Evolutionary conservation across 805 yeast species (phyloP), one percentile per base, ranked within the genome.

Genomic region (Lachancea thermotolerans): DNA sequence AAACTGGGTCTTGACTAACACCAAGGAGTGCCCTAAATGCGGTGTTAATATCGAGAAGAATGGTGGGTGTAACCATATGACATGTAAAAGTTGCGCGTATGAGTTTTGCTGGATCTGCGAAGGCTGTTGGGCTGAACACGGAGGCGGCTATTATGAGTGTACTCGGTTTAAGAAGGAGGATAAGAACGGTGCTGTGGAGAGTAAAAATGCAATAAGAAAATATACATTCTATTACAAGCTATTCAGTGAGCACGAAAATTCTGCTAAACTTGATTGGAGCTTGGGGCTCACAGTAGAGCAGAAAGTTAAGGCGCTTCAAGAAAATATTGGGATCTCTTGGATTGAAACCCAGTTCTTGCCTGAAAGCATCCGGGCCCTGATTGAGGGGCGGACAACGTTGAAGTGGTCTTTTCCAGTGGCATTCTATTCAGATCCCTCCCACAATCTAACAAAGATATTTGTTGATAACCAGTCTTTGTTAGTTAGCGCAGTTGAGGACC

Each of bases 1-100:
- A 2, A 78, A 82, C 56, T 93, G 98, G 97, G 81, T 93, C 18
- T 72, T 79, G 3, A 79, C 84, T 3, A 82, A 91, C 61, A 88
- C 99, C 1, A 82, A 87, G 54, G 76, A 77, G 37, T 93, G 99
- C 63, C 95, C 96, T 0, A 77, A 78, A 57, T 93, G 99, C 68
- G 68, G 69, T 9, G 69, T 88, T 1, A 70, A 79, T 27, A 93
- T 91, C 50, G 97, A 93, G 60, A 89, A 91, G 57, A 85, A 85
- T 59, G 98, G 97, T 17, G 99, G 99, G 0, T 93, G 99, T 67
- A 91, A 91, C 65, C 99, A 93, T 66, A 91, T 93, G 96, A 75
- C 80, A 1, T 93, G 99, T 63, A 70, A 77, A 3, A 81, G 79
- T 47, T 93, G 99, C 63, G 59, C 62, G 10, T 66, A 77, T 60